A percentile compares a stretch with the other conserved stretches of the same genome.
These are phyloP conservation scores for Dactylorhiza incarnata DNA, from an alignment of 106 monocot species.

Conservation along the genomic window DNA sequence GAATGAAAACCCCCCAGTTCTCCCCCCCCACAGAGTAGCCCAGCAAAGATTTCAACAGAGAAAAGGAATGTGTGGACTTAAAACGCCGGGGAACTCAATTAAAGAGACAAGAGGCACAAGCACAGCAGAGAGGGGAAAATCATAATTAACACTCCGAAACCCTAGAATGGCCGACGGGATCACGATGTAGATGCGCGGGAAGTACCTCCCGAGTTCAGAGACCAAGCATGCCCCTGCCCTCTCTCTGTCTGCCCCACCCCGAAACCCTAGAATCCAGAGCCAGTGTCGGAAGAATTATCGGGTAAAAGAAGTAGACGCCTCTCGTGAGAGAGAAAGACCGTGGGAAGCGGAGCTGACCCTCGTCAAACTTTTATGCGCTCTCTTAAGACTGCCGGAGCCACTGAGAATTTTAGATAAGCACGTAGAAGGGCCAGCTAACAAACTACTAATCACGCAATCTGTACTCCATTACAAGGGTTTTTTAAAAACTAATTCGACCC, in stretches of 20 bases:
- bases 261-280: constrained; percentile 13
- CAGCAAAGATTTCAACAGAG: neutral
- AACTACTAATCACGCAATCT: too few species aligned
- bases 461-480: too few species aligned
- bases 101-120: constrained; percentile 4
- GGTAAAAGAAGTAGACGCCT: neutral
- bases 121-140: neutral
- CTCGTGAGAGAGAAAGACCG: neutral
- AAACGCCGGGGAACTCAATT: neutral
- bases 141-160: neutral
- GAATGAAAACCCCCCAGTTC: neutral
- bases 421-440: too few species aligned
- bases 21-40: neutral
- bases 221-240: neutral
- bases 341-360: constrained; percentile 3
- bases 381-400: neutral
- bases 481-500: too few species aligned
- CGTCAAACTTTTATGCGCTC: constrained; percentile 5
- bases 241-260: neutral
- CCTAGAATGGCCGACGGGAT: neutral
- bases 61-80: neutral
- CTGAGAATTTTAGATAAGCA: too few species aligned
- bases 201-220: neutral
- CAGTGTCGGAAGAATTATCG: neutral
- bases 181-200: neutral